A percentile compares a stretch with the other conserved stretches of the same genome.
These are phyloP conservation scores for Przewalskia tangutica DNA, from an alignment of 257 asterid species.

Conservation along the genomic window DNA sequence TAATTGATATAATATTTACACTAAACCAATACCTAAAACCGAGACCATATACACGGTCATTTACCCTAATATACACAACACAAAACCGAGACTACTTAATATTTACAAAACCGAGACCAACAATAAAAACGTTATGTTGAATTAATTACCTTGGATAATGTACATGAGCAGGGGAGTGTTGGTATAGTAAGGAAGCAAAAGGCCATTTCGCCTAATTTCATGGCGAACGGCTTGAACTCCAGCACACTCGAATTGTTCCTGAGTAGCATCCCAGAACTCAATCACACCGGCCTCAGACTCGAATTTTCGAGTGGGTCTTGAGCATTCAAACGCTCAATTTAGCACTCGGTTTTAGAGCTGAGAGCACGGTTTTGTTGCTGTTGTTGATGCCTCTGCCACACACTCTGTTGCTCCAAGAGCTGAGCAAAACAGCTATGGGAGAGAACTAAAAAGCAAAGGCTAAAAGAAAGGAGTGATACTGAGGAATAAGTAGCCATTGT, in stretches of 20 bases:
- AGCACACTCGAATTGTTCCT: constrained; percentile 7
- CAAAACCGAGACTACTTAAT: no score
- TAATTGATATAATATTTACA: no score
- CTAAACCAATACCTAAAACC: no score
- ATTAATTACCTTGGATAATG: constrained; percentile 3
- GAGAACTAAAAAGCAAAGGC: background rate
- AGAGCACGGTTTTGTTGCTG: background rate
- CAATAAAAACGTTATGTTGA: no score
- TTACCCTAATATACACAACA: no score
- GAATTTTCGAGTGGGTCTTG: background rate
- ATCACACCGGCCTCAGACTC: constrained; percentile 12
- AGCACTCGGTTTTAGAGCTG: constrained; percentile 1
- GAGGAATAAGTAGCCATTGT: background rate
- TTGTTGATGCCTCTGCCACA: background rate
- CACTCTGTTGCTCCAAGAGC: background rate
- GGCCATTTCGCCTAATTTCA: constrained; percentile 1
- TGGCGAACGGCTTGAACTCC: constrained; percentile 13
- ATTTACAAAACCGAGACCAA: no score
- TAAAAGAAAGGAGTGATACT: background rate
- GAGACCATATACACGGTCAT: no score
- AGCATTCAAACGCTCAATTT: constrained; percentile 4
- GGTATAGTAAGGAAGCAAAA: constrained; percentile 12
- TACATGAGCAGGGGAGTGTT: background rate
- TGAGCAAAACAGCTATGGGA: background rate
- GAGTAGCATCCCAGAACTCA: constrained; percentile 13